These are phyloP conservation scores for Penicillium sp. DNA, from an alignment of 2,329 filamentous ascomycete species.

Conservation along the genomic window DNA sequence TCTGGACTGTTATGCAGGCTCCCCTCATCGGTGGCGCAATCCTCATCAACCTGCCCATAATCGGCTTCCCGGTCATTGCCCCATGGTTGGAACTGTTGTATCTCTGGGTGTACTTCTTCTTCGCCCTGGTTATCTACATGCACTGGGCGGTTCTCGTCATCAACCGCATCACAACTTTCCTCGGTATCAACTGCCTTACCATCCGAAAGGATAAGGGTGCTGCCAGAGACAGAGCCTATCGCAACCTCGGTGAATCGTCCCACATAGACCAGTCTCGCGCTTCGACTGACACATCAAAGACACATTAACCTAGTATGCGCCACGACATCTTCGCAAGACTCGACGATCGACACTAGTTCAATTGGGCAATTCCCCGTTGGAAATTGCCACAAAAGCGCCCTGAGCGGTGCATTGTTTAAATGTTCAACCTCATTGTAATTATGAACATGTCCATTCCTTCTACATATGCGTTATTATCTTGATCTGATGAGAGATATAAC, in stretches of 20 bases:
- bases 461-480: neutral
- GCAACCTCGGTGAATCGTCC: conserved; percentile 32
- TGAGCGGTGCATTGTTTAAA: neutral
- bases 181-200: conserved; percentile 92
- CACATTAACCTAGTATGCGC: conserved; percentile 3
- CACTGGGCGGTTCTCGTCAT: conserved; percentile 91
- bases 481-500: neutral
- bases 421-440: conserved; percentile 10
- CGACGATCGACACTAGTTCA: neutral
- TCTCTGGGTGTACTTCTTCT: conserved; percentile 77
- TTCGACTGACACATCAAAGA: conserved; percentile 10
- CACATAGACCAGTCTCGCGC: conserved; percentile 7
- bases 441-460: conserved; percentile 3
- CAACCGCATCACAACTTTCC: conserved; percentile 82
- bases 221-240: conserved; percentile 38
- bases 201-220: conserved; percentile 53
- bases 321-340: neutral
- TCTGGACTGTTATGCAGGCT: conserved; percentile 88
- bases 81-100: conserved; percentile 72
- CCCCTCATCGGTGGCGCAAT: conserved; percentile 83
- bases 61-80: conserved; percentile 68
- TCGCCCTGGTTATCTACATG: conserved; percentile 82
- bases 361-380: neutral
- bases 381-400: neutral
- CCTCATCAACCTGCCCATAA: conserved; percentile 74